Evolutionary conservation across 1,139 yeast species (phyloP).

Genomic region (Nakaseomyces delphensis): DNA sequence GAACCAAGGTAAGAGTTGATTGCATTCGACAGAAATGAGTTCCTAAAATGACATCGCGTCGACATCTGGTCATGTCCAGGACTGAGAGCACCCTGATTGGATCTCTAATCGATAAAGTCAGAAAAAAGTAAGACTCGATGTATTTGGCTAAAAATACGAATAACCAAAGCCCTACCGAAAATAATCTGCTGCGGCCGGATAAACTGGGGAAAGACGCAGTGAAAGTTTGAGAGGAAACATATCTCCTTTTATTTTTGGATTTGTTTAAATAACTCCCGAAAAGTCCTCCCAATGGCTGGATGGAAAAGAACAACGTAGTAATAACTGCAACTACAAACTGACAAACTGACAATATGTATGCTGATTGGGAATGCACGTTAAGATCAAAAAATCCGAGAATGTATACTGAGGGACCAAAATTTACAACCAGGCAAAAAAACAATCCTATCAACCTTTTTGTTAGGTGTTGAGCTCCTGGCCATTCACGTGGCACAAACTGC

Average conservation of each 20-base stretch:
- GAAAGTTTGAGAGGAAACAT: constrained; percentile 40
- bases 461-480: constrained; percentile 57
- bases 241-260: constrained; percentile 29
- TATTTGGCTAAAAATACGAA: constrained; percentile 64
- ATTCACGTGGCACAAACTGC: constrained; percentile 56
- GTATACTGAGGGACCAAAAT: constrained; percentile 56
- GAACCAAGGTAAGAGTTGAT: constrained; percentile 45
- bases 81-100: constrained; percentile 62
- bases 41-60: constrained; percentile 49
- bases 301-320: constrained; percentile 53
- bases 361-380: constrained; percentile 43
- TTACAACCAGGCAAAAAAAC: constrained; percentile 38
- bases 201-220: constrained; percentile 51
- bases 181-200: constrained; percentile 41
- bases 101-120: constrained; percentile 69
- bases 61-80: constrained; percentile 52
- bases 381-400: constrained; percentile 47
- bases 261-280: constrained; percentile 38
- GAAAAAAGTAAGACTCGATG: constrained; percentile 70
- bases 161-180: constrained; percentile 60
- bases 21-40: constrained; percentile 49
- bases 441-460: constrained; percentile 39
- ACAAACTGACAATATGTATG: constrained; percentile 43
- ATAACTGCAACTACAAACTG: constrained; percentile 55
- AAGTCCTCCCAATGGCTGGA: constrained; percentile 49